Evolutionary conservation across 1,284 basidiomycete genomes (phyloP).

Genomic region (Sanghuangporus weigelae): DNA sequence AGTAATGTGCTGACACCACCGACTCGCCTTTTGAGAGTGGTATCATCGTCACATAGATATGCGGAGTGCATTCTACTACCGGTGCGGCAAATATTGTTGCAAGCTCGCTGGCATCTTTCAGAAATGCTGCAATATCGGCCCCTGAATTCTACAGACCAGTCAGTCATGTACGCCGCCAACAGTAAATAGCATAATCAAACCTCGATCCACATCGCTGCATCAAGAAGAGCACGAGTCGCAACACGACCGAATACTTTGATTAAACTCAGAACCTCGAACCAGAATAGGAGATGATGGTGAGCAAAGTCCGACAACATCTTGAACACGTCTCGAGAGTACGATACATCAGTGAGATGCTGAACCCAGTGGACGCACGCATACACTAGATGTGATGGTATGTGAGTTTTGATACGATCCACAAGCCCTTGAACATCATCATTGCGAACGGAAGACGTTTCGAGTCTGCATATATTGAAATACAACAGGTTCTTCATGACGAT

Average conservation of each 20-base stretch:
- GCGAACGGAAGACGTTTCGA: slow-evolving; percentile 1
- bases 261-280: slow-evolving; percentile 4
- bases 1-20: neutral
- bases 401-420: neutral
- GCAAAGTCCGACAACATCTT: neutral
- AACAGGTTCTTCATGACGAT: slow-evolving; percentile 15
- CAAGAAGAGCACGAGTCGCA: neutral
- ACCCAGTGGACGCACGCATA: slow-evolving; percentile 8
- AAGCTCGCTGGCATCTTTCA: neutral
- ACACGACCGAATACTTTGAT: neutral
- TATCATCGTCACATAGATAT: slow-evolving; percentile 10
- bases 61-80: neutral
- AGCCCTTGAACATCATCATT: slow-evolving; percentile 1
- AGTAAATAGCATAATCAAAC: neutral
- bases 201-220: neutral
- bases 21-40: slow-evolving; percentile 14
- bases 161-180: neutral
- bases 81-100: neutral
- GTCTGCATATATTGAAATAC: slow-evolving; percentile 18
- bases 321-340: neutral
- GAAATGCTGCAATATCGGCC: neutral
- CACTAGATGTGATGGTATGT: neutral
- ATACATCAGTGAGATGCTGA: neutral
- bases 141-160: neutral
- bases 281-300: neutral